Conservation (phyloP, 768 basidiomycete genomes). For the Termitomyces sp. region DNA sequence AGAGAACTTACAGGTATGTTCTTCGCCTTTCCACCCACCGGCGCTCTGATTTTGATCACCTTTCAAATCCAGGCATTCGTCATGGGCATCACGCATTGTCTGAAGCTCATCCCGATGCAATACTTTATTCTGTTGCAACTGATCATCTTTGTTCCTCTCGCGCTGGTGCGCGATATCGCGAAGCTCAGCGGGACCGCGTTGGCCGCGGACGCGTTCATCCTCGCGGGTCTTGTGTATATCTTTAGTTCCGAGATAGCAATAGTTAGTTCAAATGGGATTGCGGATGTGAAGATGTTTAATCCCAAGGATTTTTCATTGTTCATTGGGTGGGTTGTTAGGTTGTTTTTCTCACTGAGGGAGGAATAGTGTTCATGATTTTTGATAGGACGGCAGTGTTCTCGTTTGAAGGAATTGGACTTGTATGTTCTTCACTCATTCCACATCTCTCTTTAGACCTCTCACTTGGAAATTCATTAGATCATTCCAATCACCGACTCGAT, state of each 20-base stretch:
- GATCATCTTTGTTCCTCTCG: constrained; percentile 84
- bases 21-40: background rate
- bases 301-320: constrained; percentile 85
- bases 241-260: constrained; percentile 80
- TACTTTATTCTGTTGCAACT: constrained; percentile 85
- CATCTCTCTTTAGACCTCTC: background rate
- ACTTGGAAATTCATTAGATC: constrained; percentile 38
- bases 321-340: constrained; percentile 73
- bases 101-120: constrained; percentile 59
- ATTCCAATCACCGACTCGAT: constrained; percentile 98
- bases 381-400: constrained; percentile 93
- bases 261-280: constrained; percentile 65
- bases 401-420: constrained; percentile 95
- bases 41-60: background rate
- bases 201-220: constrained; percentile 91
- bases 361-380: background rate
- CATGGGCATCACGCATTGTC: constrained; percentile 74
- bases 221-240: constrained; percentile 83
- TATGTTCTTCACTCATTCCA: constrained; percentile 28
- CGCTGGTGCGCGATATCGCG: constrained; percentile 89
- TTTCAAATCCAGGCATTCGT: constrained; percentile 66
- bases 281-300: constrained; percentile 86
- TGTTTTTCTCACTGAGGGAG: background rate
- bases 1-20: constrained; percentile 67
- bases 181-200: constrained; percentile 92